Evolutionary conservation across 192 early-diverging fungal species (phyloP), one percentile per base, ranked within the genome.

Genomic region (Borealophlyctis nickersoniae): DNA sequence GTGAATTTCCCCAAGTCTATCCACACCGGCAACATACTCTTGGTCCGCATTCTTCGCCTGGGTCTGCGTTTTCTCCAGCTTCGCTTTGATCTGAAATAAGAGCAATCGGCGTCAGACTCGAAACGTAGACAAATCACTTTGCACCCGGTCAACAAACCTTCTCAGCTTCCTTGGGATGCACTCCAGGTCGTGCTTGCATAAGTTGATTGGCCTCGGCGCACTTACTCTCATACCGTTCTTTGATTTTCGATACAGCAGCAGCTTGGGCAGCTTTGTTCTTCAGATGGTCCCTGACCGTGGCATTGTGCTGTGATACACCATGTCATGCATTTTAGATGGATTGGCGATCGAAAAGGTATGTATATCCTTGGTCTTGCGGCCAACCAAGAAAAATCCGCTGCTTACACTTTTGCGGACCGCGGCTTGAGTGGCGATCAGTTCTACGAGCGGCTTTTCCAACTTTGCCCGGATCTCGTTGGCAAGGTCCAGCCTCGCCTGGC

Each of bases 201-300:
- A 75, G 24, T 16, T 72, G 66, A 2, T 33, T 59, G 4, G 60
- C 68, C 60, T 81, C 81, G 22, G 56, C 60, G 59, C 75, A 76
- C 54, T 78, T 82, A 3, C 30, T 49, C 30, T 79, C 76, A 55
- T 84, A 85, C 32, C 69, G 62, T 34, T 81, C 74, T 49, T 73
- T 74, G 54, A 36, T 32, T 60, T 82, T 83, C 48, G 63, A 19
- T 2, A 79, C 83, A 16, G 49, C 48, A 13, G 60, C 49, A 27
- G 63, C 57, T 59, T 79, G 74, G 9, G 64, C 49, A 5, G 66
- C 63, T 52, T 84, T 84, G 48, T 48, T 24, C 52, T 85, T 73
- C 31, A 80, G 56, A 31, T 81, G 51, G 16, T 73, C 64, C 30
- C 84, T 81, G 4, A 77, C 52, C n/a, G 66, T 71, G 1, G 51